Conservation (phyloP, 2,329 filamentous ascomycete species). For the Chrysosporium queenslandicum region DNA sequence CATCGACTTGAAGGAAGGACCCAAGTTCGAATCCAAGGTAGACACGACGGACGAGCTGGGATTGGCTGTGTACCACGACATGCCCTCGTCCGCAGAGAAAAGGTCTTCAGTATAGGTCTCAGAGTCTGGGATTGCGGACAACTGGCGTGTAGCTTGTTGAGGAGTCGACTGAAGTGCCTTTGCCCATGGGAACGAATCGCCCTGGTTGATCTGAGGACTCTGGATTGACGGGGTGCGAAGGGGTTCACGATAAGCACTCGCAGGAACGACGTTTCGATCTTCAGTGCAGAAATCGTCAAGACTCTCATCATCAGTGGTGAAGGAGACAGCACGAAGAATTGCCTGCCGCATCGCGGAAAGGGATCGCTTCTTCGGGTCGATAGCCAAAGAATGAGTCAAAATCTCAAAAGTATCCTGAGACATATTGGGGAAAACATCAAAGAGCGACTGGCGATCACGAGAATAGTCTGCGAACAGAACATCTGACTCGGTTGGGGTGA, state of each 20-base stretch:
- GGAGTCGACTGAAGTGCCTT: conserved; percentile 74
- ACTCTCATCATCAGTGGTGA: conserved; percentile 85
- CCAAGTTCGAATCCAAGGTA: conserved; percentile 71
- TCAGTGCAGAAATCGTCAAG: conserved; percentile 89
- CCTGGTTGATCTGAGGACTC: conserved; percentile 65
- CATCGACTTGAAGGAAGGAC: conserved; percentile 68
- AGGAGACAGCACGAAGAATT: conserved; percentile 70
- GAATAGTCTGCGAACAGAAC: conserved; percentile 88
- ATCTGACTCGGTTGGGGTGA: conserved; percentile 79
- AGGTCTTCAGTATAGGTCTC: conserved; percentile 74
- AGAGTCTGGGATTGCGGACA: conserved; percentile 73
- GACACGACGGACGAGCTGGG: conserved; percentile 71
- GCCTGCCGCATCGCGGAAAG: conserved; percentile 67
- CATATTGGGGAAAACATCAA: conserved; percentile 97
- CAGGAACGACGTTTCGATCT: conserved; percentile 65
- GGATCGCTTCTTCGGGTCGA: conserved; percentile 84
- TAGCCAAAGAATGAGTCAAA: conserved; percentile 75
- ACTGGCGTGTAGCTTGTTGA: conserved; percentile 61
- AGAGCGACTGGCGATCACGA: conserved; percentile 86
- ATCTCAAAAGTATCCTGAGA: conserved; percentile 96
- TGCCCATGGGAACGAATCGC: conserved; percentile 85
- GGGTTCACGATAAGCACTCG: conserved; percentile 80
- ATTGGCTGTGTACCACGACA: conserved; percentile 68
- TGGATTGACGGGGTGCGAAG: conserved; percentile 91
- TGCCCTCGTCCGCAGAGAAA: conserved; percentile 59